Evolutionary conservation across 2,329 filamentous ascomycete genomes (phyloP).

Genomic region (Rhinocladiella similis): DNA sequence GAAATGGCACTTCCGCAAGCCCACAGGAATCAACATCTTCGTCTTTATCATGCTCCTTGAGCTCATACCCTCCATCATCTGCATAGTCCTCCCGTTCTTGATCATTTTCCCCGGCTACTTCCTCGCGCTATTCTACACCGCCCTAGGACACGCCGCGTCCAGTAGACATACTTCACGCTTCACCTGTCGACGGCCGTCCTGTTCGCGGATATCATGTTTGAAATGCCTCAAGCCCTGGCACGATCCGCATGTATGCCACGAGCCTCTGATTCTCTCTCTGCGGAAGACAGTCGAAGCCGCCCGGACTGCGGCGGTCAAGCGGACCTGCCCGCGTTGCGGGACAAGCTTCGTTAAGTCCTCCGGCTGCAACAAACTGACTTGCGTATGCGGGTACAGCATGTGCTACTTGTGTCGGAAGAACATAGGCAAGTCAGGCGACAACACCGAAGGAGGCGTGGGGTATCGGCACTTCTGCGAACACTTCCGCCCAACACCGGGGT

Average conservation of each 20-base stretch:
- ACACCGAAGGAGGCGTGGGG: conserved; percentile 55
- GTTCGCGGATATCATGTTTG: conserved; percentile 72
- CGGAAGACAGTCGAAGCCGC: conserved; percentile 89
- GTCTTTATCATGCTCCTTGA: conserved; percentile 46
- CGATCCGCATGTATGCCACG: conserved; percentile 88
- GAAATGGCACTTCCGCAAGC: conserved; percentile 57
- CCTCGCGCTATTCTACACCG: conserved; percentile 53
- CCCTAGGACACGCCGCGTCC: conserved; percentile 67
- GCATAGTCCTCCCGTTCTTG: conserved; percentile 55
- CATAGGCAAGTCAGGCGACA: conserved; percentile 28
- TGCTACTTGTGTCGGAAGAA: conserved; percentile 87
- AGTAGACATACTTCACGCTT: conserved; percentile 75
- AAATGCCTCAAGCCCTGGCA: conserved; percentile 79
- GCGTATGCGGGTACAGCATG: conserved; percentile 95
- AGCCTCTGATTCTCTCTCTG: conserved; percentile 76
- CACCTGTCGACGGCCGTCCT: conserved; percentile 69
- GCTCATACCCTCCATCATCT: conserved; percentile 51
- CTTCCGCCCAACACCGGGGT: conserved; percentile 79
- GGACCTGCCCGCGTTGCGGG: conserved; percentile 88
- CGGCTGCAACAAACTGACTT: conserved; percentile 96
- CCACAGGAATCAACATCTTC: conserved; percentile 55
- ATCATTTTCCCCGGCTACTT: conserved; percentile 55
- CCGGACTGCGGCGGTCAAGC: conserved; percentile 90
- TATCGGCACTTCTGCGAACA: conserved; percentile 97
- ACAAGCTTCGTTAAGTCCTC: conserved; percentile 89